Base-by-base conservation (phyloP, 805 yeast genomes). In the Grigorovia jiainica region DNA sequence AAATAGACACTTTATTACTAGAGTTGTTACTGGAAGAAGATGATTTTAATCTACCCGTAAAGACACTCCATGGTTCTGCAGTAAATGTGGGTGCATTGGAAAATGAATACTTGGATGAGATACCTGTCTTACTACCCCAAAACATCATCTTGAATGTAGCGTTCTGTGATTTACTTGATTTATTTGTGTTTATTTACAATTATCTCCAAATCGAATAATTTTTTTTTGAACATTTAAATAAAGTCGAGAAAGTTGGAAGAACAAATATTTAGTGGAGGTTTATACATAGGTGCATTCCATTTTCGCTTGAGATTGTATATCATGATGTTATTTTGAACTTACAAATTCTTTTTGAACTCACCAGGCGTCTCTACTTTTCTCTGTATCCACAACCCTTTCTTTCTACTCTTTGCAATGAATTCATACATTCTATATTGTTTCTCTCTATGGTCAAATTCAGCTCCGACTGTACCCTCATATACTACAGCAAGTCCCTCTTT, bases 381-480 rank as follows among this genome's bases (percentile, higher is more conserved):
- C 40, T 74, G 70, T 6, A 72, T 63, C 90, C 95, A 89, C 36
- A 89, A 64, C 0, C 97, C 97, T 39, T 57, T 57, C 40, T 70
- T 72, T 39, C 68, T 62, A 31, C 58, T 53, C 54, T 74, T 77
- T 0, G 96, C 90, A 33, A 61, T 57, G 1, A 57, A 51, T 55
- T 90, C 95, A 42, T 77, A 63, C n/a, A 54, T 55, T 39, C 76
- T 63, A 54, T 85, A 87, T 55, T 66, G 56, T 0, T 50, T 54
- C 57, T 86, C 92, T 43, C 71, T 72, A 0, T 85, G 87, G 49
- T 90, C 96, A 61, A 87, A 90, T 57, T 89, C 94, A 0, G 89
- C 92, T 0, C 86, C 82, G 4, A 65, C 54, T 44, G 79, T 82
- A 1, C 87, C 83, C 57, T 90, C 97, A 54, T 92, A 92, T 0